Base-by-base conservation (phyloP, 1,139 yeast genomes). In the Lodderomyces oxycetoniae region DNA sequence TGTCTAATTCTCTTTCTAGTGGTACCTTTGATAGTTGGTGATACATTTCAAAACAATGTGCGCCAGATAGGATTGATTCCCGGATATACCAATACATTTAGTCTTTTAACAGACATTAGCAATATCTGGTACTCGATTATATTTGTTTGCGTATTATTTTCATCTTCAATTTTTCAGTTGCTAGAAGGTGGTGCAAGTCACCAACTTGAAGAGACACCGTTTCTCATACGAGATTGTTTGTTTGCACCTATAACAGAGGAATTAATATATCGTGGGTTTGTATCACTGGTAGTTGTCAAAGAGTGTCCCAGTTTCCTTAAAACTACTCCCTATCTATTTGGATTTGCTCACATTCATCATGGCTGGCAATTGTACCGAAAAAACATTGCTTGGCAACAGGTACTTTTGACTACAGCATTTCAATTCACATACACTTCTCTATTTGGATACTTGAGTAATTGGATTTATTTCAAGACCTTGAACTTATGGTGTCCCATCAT, bases 201-300 rank as follows among this genome's bases (percentile, higher is more conserved):
- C n/a, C n/a, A n/a, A n/a, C n/a, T n/a, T n/a, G n/a, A n/a, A n/a
- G 22, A 19, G 22, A 19, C 9, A 19, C 12, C 26, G 26, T 12
- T n/a, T n/a, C 12, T 6, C 7, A 26, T 80, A 28, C 61, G 96
- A 40, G 82, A 85, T 52, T 73, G 75, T 40, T 38, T 86, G 0
- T 68, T 85, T 42, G 97, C 95, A 0, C 98, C 98, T 1, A 37
- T 85, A 1, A 81, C 95, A 0, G 99, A 91, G 53, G 99, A 91
- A 52, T 46, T 88, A 22, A 74, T 87, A 6, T 91, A 82, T 54
- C 69, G 97, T 3, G 71, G 86, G 0, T 61, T 82, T 31, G 59
- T 83, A 2, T 46, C 80, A 15, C 33, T 42, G 5, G 37, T 41
- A 4, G 33, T 33, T 2, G 24, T 29, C 2, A 28, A 32, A 15